phyloP scores from a whole-genome alignment of 768 basidiomycete genomes.

The Lactarius vividus region DNA sequence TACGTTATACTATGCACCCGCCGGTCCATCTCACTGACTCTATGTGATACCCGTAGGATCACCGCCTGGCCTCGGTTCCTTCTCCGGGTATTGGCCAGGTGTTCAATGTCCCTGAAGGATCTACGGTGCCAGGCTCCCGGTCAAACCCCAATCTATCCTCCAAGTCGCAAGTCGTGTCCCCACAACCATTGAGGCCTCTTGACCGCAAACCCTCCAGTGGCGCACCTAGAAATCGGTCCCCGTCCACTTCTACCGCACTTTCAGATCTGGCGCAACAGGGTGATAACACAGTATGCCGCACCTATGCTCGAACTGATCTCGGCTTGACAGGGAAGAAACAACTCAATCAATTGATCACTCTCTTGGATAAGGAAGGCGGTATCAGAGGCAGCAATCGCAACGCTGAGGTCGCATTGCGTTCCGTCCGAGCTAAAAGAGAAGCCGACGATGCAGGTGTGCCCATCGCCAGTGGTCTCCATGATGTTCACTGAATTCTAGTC shows the following conservation, averaged over 20 bases:
- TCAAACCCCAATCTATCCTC: constrained; percentile 47
- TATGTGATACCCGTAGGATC: constrained; percentile 47
- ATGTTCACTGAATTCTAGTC: constrained; percentile 8
- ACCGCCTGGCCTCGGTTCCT: constrained; percentile 51
- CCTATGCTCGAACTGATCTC: constrained; percentile 1
- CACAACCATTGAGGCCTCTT: constrained; percentile 72
- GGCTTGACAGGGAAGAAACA: constrained; percentile 68
- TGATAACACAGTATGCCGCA: constrained; percentile 29
- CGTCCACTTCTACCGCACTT: constrained; percentile 77
- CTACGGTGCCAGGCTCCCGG: constrained; percentile 40
- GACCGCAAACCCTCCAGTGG: constrained; percentile 71
- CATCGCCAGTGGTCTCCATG: not conserved
- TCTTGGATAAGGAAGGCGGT: constrained; percentile 70
- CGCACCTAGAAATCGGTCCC: constrained; percentile 66
- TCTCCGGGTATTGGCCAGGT: constrained; percentile 36
- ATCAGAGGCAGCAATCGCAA: constrained; percentile 52
- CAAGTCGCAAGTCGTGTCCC: constrained; percentile 59
- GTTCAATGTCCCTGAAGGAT: constrained; percentile 32
- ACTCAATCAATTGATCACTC: constrained; percentile 80
- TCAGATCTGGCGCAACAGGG: constrained; percentile 88
- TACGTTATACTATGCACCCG: not conserved
- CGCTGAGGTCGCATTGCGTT: constrained; percentile 65
- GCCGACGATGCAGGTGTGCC: constrained; percentile 82
- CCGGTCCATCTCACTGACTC: constrained; percentile 3
- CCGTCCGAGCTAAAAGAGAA: constrained; percentile 82